Conservation (phyloP, 1,139 yeast species). For the Sugiyamaella pinicola region DNA sequence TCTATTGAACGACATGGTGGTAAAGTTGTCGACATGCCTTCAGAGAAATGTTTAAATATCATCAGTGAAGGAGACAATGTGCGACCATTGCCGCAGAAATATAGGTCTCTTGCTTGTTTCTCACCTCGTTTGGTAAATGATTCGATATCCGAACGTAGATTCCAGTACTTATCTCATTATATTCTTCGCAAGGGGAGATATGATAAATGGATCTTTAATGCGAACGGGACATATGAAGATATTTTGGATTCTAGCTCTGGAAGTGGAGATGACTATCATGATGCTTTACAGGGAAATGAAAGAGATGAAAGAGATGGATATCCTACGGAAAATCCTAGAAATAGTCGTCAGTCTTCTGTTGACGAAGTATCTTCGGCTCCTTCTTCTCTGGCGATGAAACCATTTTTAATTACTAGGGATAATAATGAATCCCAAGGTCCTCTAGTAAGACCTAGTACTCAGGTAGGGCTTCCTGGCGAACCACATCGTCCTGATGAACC, state of each 20-base stretch:
- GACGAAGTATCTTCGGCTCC: too few species aligned
- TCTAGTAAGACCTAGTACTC: too few species aligned
- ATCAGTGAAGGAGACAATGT: background rate
- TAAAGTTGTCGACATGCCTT: background rate
- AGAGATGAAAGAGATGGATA: background rate
- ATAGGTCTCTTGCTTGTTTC: constrained; percentile 11
- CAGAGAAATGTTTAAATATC: constrained; percentile 8
- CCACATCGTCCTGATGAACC: too few species aligned
- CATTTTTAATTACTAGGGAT: too few species aligned
- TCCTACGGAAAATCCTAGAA: background rate
- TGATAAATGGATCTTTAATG: background rate
- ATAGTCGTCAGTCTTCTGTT: background rate
- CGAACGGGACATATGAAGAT: background rate
- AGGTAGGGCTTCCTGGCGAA: too few species aligned
- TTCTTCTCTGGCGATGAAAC: too few species aligned
- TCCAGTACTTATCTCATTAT: background rate
- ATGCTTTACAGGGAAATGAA: background rate
- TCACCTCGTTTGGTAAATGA: background rate
- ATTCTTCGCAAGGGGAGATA: constrained; percentile 11
- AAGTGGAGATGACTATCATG: background rate
- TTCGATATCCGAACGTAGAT: background rate
- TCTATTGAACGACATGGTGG: constrained; percentile 12
- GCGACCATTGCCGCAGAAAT: constrained; percentile 6
- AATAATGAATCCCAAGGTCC: too few species aligned
- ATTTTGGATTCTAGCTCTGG: background rate